Base-by-base conservation (phyloP, 1,284 basidiomycete genomes). In the Jaminaea rosea region DNA sequence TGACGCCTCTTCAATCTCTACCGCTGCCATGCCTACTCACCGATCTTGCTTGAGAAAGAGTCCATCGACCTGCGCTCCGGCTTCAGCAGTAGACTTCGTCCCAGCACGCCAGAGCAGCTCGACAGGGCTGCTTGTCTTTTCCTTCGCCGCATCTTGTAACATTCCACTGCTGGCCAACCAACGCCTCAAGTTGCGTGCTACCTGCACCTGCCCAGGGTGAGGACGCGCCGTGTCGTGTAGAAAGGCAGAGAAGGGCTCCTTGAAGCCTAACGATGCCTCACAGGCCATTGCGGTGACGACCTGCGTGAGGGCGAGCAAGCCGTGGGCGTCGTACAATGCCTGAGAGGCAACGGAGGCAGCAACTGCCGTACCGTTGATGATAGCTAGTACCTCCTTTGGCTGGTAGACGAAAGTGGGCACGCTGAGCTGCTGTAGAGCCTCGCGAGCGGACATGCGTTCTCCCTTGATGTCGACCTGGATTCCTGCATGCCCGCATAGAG, bases 261-360 rank as follows among this genome's bases (percentile, higher is more conserved):
- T 57, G 44, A 60, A 62, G 15, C 64, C 64, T 32, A 62, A 58
- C 47, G 64, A 57, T 17, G 64, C 88, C 69, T 91, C 88, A 10
- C 84, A 83, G 15, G 87, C 86, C 79, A 91, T 81, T 1, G 88
- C 87, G 0, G 88, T 91, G 63, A 83, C 81, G 7, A 85, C 81
- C 77, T 88, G 81, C 9, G 84, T 79, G 23, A 90, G 78, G 26
- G 87, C 73, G 2, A 82, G 81, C 26, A 90, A 77, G 59, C 85
- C 83, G 34, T 83, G 80, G 4, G 86, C 82, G 51, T 88, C 86
- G 66, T 84, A 81, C 29, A 87, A 76, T 6, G 79, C 79, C n/a
- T 78, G 65, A 24, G 74, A 73, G 34, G 75, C 78, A 11, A 76
- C 74, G 24, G 76, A 75, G 1, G 77, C 77, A 29, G 85, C 86